phyloP scores from a whole-genome alignment of 768 basidiomycete genomes.

The Paxillus involutus region DNA sequence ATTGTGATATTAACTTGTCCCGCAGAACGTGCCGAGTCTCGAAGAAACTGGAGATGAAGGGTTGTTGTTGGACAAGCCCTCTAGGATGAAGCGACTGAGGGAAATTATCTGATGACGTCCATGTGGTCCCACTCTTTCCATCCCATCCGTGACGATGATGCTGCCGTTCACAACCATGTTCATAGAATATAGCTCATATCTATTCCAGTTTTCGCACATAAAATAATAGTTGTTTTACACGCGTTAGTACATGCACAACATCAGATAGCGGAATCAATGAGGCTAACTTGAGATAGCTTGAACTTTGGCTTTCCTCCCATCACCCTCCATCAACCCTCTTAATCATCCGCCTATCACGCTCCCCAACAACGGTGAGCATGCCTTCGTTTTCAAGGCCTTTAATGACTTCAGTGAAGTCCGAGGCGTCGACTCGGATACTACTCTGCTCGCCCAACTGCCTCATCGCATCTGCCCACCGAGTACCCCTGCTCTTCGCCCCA shows the following conservation, averaged over 20 bases:
- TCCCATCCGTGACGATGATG: too few species aligned
- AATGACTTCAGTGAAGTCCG: slow-evolving; percentile 82
- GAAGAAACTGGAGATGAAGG: slow-evolving; percentile 61
- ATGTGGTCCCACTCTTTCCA: too few species aligned
- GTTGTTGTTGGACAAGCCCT: slow-evolving; percentile 10
- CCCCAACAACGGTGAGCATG: slow-evolving; percentile 79
- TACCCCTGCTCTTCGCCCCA: slow-evolving; percentile 51
- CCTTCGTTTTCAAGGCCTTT: slow-evolving; percentile 84
- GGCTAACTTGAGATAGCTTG: too few species aligned
- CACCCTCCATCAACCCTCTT: slow-evolving; percentile 54
- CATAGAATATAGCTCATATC: too few species aligned
- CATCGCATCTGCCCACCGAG: slow-evolving; percentile 83
- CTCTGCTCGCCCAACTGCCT: slow-evolving; percentile 82
- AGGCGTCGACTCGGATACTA: slow-evolving; percentile 71
- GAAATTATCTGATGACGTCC: too few species aligned
- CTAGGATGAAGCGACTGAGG: not conserved
- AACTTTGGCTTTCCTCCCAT: not conserved
- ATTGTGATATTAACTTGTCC: not conserved
- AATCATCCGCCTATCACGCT: slow-evolving; percentile 83
- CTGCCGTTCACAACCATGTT: too few species aligned
- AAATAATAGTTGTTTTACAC: too few species aligned
- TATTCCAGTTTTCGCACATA: too few species aligned
- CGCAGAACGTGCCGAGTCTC: slow-evolving; percentile 61
- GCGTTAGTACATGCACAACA: too few species aligned
- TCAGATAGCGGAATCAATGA: too few species aligned